Base-by-base conservation (phyloP, 768 basidiomycete species). In the Collybia sordida region DNA sequence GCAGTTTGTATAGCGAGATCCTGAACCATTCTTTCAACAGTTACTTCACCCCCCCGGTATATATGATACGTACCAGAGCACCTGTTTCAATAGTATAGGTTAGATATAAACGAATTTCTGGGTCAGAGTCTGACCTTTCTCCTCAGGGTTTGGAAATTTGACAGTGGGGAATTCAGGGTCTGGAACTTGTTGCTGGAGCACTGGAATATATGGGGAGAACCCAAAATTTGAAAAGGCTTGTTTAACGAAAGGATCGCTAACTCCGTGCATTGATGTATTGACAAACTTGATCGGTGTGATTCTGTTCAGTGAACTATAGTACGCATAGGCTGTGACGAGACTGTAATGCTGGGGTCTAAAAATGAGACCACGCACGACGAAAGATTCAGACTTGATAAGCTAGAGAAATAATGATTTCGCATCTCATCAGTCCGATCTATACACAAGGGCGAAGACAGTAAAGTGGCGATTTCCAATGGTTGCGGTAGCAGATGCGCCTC, bases 261-360 rank as follows among this genome's bases (percentile, higher is more conserved):
- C 93, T 0, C 93, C 93, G 58, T 95, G 93, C 88, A 95, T 86
- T 0, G 92, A 88, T 0, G 93, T 95, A 61, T 92, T 91, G 17
- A 91, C 87, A 56, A 94, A 90, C 56, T 74, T 80, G 53, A 85
- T 50, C 4, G 68, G 31, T 1, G 68, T 60, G 4, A 58, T 54
- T 0, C 66, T 55, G 54, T 81, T 83, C 21, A 74, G n/a, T 28
- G 50, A n/a, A n/a, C 50, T 47, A 42, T 38, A 9, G 23, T 2
- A 14, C n/a, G 18, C 3, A 45, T 39, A 18, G 35, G 21, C 15
- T 47, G n/a, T 21, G 7, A 27, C 11, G 6, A 31, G 9, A 4
- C 14, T 31, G 31, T 31, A 6, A 11, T 31, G 14, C 11, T 14
- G 14, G 9, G 11, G 3, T 14, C 31, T 3, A 31, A 31, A 11